These are phyloP conservation scores for Penicillium sp. DNA, from an alignment of 2,329 filamentous ascomycete species.

Conservation along the genomic window DNA sequence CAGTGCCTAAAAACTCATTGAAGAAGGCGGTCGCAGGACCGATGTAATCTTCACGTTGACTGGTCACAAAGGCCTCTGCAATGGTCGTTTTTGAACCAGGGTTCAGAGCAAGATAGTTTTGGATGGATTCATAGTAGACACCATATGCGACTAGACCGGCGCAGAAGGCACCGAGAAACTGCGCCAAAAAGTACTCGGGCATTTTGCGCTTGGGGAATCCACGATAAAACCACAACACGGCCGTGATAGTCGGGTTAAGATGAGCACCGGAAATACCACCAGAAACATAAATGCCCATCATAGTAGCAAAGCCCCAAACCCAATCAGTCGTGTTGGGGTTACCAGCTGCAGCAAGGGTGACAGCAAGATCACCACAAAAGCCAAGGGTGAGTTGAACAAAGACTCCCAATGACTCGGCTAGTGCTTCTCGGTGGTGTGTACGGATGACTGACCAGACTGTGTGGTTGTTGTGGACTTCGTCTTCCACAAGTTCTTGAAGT, in stretches of 20 bases:
- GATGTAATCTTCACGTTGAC: constrained; percentile 39
- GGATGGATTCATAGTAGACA: constrained; percentile 35
- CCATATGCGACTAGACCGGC: constrained; percentile 47
- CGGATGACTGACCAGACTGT: constrained; percentile 49
- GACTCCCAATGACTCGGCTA: constrained; percentile 52
- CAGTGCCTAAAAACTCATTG: constrained; percentile 45
- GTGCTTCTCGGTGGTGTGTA: constrained; percentile 49
- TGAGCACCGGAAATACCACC: constrained; percentile 48
- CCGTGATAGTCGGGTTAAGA: constrained; percentile 43
- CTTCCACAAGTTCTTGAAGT: constrained; percentile 40
- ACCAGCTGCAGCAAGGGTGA: constrained; percentile 35
- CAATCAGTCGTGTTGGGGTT: constrained; percentile 44
- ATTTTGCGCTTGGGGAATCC: constrained; percentile 53
- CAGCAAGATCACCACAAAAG: constrained; percentile 48
- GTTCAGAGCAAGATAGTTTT: constrained; percentile 27
- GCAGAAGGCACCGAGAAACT: constrained; percentile 51
- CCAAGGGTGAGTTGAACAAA: constrained; percentile 42
- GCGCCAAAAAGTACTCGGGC: constrained; percentile 48
- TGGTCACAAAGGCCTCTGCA: constrained; percentile 43
- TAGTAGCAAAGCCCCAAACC: constrained; percentile 54
- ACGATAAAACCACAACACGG: constrained; percentile 47
- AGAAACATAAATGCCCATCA: constrained; percentile 48
- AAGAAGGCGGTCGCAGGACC: constrained; percentile 41
- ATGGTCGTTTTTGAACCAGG: constrained; percentile 26
- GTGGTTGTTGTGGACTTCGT: constrained; percentile 49